A percentile compares a stretch with the other conserved stretches of the same genome.
These are phyloP conservation scores for Sarocladium oryzae DNA, from an alignment of 2,329 filamentous ascomycete genomes.

Conservation along the genomic window DNA sequence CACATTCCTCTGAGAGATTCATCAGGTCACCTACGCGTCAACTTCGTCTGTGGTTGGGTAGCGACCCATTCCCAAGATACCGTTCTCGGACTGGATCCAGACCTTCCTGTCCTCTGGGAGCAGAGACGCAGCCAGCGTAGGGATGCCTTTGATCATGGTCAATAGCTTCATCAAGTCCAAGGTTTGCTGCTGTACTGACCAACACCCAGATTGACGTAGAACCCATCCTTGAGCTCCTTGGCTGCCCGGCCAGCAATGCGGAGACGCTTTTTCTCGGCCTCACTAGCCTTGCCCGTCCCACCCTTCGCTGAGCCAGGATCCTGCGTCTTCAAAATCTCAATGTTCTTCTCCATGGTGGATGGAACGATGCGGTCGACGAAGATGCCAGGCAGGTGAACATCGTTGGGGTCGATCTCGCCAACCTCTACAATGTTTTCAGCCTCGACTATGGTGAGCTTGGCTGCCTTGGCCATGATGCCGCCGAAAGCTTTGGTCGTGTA, in stretches of 20 bases:
- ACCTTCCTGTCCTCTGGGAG: slow-evolving; percentile 63
- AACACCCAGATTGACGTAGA: slow-evolving; percentile 75
- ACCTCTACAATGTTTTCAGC: slow-evolving; percentile 76
- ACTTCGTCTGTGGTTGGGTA: slow-evolving; percentile 68
- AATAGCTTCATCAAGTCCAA: not conserved
- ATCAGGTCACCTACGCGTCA: slow-evolving; percentile 45
- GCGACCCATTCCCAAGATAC: slow-evolving; percentile 74
- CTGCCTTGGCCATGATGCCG: slow-evolving; percentile 75
- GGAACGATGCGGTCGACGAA: slow-evolving; percentile 77
- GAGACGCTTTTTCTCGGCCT: slow-evolving; percentile 50
- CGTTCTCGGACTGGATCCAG: slow-evolving; percentile 83
- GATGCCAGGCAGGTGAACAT: slow-evolving; percentile 74
- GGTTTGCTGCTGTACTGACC: not conserved
- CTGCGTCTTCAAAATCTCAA: slow-evolving; percentile 62
- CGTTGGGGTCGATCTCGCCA: slow-evolving; percentile 65
- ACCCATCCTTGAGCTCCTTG: slow-evolving; percentile 73
- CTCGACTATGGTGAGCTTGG: slow-evolving; percentile 71
- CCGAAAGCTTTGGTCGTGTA: slow-evolving; percentile 72
- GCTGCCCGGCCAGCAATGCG: slow-evolving; percentile 72
- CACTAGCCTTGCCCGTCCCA: slow-evolving; percentile 29
- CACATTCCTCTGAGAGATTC: slow-evolving; percentile 17
- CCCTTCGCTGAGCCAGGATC: slow-evolving; percentile 30
- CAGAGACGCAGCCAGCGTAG: slow-evolving; percentile 75
- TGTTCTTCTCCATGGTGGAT: slow-evolving; percentile 61
- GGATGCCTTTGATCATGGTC: slow-evolving; percentile 48